Base-by-base conservation (phyloP, 2,329 filamentous ascomycete species). In the Trichophyton simii region DNA sequence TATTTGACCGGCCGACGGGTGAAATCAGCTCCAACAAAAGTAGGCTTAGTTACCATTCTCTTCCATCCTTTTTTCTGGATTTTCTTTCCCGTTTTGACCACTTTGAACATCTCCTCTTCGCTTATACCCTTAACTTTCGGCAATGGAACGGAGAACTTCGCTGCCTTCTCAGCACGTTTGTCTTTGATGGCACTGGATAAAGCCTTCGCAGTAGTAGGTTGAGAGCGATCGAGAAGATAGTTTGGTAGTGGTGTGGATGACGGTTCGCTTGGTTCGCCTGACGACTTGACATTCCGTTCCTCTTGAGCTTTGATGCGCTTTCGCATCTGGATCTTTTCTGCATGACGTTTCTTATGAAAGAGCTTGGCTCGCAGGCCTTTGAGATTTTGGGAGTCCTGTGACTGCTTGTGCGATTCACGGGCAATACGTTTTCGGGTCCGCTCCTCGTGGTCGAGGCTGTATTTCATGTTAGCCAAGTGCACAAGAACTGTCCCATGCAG, bases 271-370 rank as follows among this genome's bases (percentile, higher is more conserved):
- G 52, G 52, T 67, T 88, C 85, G 61, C 87, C 86, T 36, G 83
- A 79, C 7, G 88, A 89, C 79, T 97, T 96, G 80, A 97, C 86
- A 72, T 96, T 95, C 77, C 90, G 87, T 80, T 96, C 89, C 78
- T 99, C 94, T 79, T 96, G 89, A 52, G 89, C 88, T 78, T 88
- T 89, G 83, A 99, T 95, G 71, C 86, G 80, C 82, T 96, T 95
- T 77, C 87, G 88, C 87, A 96, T 91, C 82, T 95, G 90, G 73
- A 96, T 95, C 87, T 99, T 99, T 81, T 99, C 91, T 75, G 91
- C 88, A 79, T 91, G 89, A 28, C 94, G 85, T 81, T 91, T 90
- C 83, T 97, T 87, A 75, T 92, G 87, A 79, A 94, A 87, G 70
- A 95, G 80, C 82, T 99, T 99, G 68, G 94, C 94, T 65, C 90